phyloP scores from a whole-genome alignment of 257 asterid species.

The Osmanthus fragrans region DNA sequence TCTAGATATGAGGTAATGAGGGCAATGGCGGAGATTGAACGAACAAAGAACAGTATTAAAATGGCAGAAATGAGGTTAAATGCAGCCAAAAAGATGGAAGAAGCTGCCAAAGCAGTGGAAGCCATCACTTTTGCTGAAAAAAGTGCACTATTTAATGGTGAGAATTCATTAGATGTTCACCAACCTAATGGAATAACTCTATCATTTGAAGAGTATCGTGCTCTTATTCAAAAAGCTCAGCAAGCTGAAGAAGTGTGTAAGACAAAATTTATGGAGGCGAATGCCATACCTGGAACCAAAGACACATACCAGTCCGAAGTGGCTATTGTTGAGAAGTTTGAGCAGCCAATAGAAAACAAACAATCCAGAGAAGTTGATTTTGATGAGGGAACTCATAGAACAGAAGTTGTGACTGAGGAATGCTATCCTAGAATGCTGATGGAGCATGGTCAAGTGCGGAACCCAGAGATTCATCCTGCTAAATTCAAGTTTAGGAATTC shows the following conservation, averaged over 20 bases:
- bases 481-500: conserved; percentile 61
- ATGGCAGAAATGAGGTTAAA: conserved; percentile 91
- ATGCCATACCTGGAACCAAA: conserved; percentile 17
- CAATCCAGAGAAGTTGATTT: conserved; percentile 36
- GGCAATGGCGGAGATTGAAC: conserved; percentile 84
- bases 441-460: conserved; percentile 21
- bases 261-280: conserved; percentile 58
- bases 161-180: conserved; percentile 20
- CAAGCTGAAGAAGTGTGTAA: conserved; percentile 58
- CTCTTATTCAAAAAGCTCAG: conserved; percentile 57
- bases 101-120: conserved; percentile 88
- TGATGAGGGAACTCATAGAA: conserved; percentile 29
- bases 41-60: conserved; percentile 68
- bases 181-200: conserved; percentile 56
- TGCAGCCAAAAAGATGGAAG: conserved; percentile 95
- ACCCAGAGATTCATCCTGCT: conserved; percentile 24
- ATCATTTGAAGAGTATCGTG: conserved; percentile 63
- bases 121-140: conserved; percentile 62
- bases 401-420: conserved; percentile 19
- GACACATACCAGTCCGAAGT: conserved; percentile 37
- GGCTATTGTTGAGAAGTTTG: conserved; percentile 51
- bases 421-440: conserved; percentile 24
- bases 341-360: conserved; percentile 35
- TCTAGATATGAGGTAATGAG: conserved; percentile 84
- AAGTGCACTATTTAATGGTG: conserved; percentile 24